Conservation (phyloP, 2,329 filamentous ascomycete genomes). For the Cladosporium sp. region DNA sequence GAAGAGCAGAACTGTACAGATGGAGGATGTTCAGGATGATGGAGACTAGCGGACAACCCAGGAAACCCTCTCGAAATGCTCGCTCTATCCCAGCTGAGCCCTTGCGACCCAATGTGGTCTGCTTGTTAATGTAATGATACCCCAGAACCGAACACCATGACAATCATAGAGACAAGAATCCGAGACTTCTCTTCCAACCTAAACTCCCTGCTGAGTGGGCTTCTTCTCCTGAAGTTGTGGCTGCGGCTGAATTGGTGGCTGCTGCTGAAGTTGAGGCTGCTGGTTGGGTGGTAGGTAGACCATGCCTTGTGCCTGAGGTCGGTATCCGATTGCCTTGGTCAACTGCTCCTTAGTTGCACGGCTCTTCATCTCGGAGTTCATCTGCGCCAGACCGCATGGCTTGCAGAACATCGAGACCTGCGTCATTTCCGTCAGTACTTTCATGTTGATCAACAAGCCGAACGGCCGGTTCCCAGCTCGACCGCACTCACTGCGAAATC, state of each 20-base stretch:
- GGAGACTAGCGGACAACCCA: constrained; percentile 32
- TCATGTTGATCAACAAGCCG: neutral
- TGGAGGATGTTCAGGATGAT: constrained; percentile 52
- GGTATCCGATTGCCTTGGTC: neutral
- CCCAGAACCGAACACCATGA: neutral
- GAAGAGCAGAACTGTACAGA: constrained; percentile 43
- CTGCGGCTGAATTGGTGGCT: neutral
- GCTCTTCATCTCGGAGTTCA: constrained; percentile 29
- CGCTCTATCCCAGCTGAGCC: neutral
- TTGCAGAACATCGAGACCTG: constrained; percentile 19
- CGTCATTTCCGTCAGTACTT: neutral
- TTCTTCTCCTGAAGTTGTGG: neutral
- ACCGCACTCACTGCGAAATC: constrained; percentile 21
- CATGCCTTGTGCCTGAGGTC: constrained; percentile 9
- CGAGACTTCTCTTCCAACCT: neutral
- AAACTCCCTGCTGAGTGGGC: neutral
- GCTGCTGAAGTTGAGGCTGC: neutral
- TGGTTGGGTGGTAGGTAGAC: constrained; percentile 6
- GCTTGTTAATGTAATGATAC: constrained; percentile 7
- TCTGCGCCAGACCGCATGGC: constrained; percentile 27
- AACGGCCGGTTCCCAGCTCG: neutral
- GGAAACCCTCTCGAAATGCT: neutral
- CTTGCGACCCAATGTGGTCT: neutral
- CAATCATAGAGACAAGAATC: neutral
- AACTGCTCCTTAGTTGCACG: constrained; percentile 22